phyloP scores from a whole-genome alignment of 116 monocot genomes.

The Trichopus zeylanicus region DNA sequence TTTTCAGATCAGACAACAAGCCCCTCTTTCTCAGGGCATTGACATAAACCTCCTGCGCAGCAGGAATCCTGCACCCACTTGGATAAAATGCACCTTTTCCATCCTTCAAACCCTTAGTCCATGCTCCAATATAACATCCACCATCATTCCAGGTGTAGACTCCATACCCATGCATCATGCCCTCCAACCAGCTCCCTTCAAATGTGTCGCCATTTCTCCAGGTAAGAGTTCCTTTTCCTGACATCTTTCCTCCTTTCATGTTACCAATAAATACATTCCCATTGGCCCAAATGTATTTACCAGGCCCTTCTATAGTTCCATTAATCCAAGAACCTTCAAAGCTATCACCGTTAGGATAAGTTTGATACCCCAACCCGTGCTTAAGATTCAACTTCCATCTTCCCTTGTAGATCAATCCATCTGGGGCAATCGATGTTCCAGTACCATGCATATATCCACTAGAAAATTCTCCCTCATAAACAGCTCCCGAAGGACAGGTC shows the following conservation, averaged over 20 bases:
- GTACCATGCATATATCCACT: slow-evolving; percentile 74
- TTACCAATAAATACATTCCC: slow-evolving; percentile 62
- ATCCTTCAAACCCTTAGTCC: slow-evolving; percentile 86
- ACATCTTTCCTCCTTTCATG: slow-evolving; percentile 74
- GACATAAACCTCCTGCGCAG: slow-evolving; percentile 56
- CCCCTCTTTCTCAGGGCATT: slow-evolving; percentile 68
- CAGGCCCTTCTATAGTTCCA: slow-evolving; percentile 67
- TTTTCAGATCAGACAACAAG: slow-evolving; percentile 63
- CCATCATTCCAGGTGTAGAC: slow-evolving; percentile 78
- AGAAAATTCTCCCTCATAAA: slow-evolving; percentile 77
- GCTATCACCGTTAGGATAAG: slow-evolving; percentile 67
- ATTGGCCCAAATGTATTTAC: slow-evolving; percentile 78
- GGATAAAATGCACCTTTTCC: slow-evolving; percentile 92
- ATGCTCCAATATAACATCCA: slow-evolving; percentile 74
- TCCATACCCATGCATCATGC: slow-evolving; percentile 80
- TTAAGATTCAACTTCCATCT: slow-evolving; percentile 77
- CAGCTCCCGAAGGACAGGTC: slow-evolving; percentile 58
- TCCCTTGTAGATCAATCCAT: slow-evolving; percentile 62
- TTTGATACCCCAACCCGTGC: slow-evolving; percentile 71
- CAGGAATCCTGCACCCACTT: slow-evolving; percentile 54
- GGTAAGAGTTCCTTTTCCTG: slow-evolving; percentile 70
- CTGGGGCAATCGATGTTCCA: slow-evolving; percentile 41
- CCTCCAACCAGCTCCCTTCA: slow-evolving; percentile 79
- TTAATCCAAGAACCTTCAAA: slow-evolving; percentile 93
- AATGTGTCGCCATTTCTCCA: slow-evolving; percentile 80